Percentiles rank a stretch among this genome's conserved stretches.
phyloP scores from a whole-genome alignment of 2,329 filamentous ascomycete species.

The Pleoardoris graminearum region DNA sequence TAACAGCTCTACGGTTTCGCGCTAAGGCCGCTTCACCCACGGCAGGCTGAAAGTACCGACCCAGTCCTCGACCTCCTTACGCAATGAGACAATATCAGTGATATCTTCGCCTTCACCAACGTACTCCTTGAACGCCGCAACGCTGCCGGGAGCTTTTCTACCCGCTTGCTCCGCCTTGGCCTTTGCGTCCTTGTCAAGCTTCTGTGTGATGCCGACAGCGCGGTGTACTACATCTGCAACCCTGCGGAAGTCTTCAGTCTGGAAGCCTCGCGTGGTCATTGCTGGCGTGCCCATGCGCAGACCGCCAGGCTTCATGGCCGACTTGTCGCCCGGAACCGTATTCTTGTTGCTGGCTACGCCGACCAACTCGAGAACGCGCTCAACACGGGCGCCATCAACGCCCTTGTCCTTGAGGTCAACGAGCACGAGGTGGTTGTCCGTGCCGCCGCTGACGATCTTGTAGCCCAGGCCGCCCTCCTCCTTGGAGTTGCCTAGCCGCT shows the following conservation, averaged over 20 bases:
- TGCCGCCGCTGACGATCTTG: constrained; percentile 93
- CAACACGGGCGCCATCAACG: constrained; percentile 92
- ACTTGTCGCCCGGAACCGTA: constrained; percentile 96
- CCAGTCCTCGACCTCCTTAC: constrained; percentile 49
- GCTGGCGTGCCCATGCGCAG: constrained; percentile 95
- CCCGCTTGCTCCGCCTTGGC: constrained; percentile 42
- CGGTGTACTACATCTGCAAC: constrained; percentile 49
- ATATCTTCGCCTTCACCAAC: constrained; percentile 48
- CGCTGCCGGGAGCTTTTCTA: constrained; percentile 46
- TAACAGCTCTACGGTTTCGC: constrained; percentile 14
- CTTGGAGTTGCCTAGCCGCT: constrained; percentile 71
- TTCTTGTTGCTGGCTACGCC: constrained; percentile 99
- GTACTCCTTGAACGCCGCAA: constrained; percentile 48
- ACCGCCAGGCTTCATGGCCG: constrained; percentile 89
- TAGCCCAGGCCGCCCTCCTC: constrained; percentile 72
- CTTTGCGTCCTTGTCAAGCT: constrained; percentile 46
- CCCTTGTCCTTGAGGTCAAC: constrained; percentile 85
- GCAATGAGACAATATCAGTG: constrained; percentile 46
- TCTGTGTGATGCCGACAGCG: constrained; percentile 47
- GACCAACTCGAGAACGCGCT: constrained; percentile 94
- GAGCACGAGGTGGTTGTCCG: constrained; percentile 96
- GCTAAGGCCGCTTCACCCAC: constrained; percentile 40
- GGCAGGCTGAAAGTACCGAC: constrained; percentile 48
- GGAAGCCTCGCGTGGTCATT: constrained; percentile 96
- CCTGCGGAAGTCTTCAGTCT: constrained; percentile 86